Base-by-base conservation (phyloP, 139 green algal species). In the Raphidocelis subcapitata region DNA sequence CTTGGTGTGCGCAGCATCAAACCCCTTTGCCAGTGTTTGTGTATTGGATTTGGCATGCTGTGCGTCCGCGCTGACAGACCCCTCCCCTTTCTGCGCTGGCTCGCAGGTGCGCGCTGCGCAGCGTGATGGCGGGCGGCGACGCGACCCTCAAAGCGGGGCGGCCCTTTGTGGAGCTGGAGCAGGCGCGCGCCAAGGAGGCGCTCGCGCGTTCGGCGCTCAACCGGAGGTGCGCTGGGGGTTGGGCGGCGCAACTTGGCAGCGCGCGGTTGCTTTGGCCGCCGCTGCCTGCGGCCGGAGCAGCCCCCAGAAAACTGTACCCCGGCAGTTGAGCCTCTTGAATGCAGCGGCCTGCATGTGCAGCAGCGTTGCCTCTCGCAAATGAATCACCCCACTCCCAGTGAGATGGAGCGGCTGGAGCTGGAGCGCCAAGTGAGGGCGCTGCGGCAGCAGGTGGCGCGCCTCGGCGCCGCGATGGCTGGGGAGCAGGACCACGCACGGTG, bases 121-220 rank as follows among this genome's bases (percentile, higher is more conserved):
- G 88, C 62, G 67, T 79, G 51, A 73, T 63, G 23, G 67, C 73
- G 21, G 60, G 46, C 18, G 75, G 68, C 49, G 85, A 90, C 32
- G 69, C 80, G 36, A 74, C 79, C 1, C 66, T 81, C 1, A 55
- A 76, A 2, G 32, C 87, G 5, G 85, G 77, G 46, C 85, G 85
- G 76, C 72, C 88, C 67, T 81, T 87, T 65, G 44, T 79, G 60
- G 80, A 88, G 71, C 62, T 90, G 56, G 81, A 90, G 46, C 85
- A 90, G 60, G 70, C 49, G n/a, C 56, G 74, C 37, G 60, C 55
- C 62, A 89, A 89, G 74, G 81, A 87, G 71, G 54, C 59, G 5
- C 62, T 89, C 12, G 77, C 77, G 2, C 81, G 84, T 49, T 82
- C 84, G 31, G 65, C 77, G 24, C 75, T 88, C 21, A 85, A 87